Percentiles rank a stretch among this genome's conserved stretches.
Evolutionary conservation across 345 rosid genomes (phyloP).

Genomic region (Cardamine occulta): DNA sequence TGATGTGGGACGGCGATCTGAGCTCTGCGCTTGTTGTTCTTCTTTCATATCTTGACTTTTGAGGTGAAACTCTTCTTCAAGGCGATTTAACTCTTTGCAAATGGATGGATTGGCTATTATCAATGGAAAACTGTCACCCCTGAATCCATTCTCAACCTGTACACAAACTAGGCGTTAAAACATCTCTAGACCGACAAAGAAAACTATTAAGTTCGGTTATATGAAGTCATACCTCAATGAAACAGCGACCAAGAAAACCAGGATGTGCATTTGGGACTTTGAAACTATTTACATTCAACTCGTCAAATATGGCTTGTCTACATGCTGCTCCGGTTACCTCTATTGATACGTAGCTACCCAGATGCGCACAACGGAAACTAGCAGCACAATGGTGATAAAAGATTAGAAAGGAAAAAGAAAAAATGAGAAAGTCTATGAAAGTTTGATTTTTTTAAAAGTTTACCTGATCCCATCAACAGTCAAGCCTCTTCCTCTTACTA

Average conservation of each 20-base stretch:
- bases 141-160: conserved; percentile 91
- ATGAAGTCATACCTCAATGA: conserved; percentile 69
- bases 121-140: conserved; percentile 79
- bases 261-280: conserved; percentile 51
- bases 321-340: conserved; percentile 47
- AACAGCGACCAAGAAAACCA: conserved; percentile 68
- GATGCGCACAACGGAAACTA: conserved; percentile 66
- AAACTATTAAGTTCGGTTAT: background rate
- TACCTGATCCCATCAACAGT: conserved; percentile 70
- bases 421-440: conserved; percentile 2
- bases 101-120: conserved; percentile 79
- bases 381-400: conserved; percentile 23
- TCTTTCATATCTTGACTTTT: conserved; percentile 48
- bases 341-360: conserved; percentile 68
- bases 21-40: conserved; percentile 53
- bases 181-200: background rate
- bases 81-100: conserved; percentile 76
- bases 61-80: conserved; percentile 67
- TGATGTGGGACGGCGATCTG: conserved; percentile 49
- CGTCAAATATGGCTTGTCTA: conserved; percentile 53
- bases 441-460: conserved; percentile 28
- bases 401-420: conserved; percentile 23
- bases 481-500: conserved; percentile 76
- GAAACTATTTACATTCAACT: conserved; percentile 58
- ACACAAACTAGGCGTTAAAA: conserved; percentile 27